Percentiles rank a stretch among this genome's conserved stretches.
phyloP scores from a whole-genome alignment of 345 rosid genomes.

The Rhizophora mangle region DNA sequence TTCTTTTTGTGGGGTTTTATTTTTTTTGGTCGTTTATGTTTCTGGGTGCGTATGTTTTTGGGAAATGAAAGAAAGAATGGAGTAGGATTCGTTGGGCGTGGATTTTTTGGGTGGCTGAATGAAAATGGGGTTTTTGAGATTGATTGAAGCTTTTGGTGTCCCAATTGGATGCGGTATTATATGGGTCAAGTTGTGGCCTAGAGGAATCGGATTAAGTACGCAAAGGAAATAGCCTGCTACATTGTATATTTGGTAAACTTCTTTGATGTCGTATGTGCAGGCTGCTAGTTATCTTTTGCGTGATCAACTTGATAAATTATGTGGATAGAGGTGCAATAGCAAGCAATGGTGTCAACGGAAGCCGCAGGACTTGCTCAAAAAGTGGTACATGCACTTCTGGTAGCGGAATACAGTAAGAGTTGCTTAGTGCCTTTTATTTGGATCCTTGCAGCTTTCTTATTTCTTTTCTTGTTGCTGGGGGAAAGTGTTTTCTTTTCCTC shows the following conservation, averaged over 20 bases:
- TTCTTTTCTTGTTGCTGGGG: neutral
- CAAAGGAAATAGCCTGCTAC: neutral
- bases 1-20: neutral
- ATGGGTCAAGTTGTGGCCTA: too few species aligned
- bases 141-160: neutral
- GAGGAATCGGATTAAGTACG: too few species aligned
- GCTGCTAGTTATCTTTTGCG: constrained; percentile 74
- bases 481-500: too few species aligned
- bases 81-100: neutral
- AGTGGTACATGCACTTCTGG: constrained; percentile 74
- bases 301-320: constrained; percentile 76
- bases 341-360: constrained; percentile 95
- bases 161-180: too few species aligned
- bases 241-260: neutral
- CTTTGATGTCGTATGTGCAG: constrained; percentile 40
- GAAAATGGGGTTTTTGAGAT: neutral
- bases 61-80: neutral
- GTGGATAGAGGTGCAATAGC: constrained; percentile 95
- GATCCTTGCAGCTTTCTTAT: neutral
- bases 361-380: constrained; percentile 53
- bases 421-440: constrained; percentile 11
- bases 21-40: neutral
- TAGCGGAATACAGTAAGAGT: constrained; percentile 88
- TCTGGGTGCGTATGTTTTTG: neutral
- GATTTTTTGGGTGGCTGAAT: neutral